Evolutionary conservation across 768 basidiomycete genomes (phyloP).

Genomic region (Polyporus arcularius): DNA sequence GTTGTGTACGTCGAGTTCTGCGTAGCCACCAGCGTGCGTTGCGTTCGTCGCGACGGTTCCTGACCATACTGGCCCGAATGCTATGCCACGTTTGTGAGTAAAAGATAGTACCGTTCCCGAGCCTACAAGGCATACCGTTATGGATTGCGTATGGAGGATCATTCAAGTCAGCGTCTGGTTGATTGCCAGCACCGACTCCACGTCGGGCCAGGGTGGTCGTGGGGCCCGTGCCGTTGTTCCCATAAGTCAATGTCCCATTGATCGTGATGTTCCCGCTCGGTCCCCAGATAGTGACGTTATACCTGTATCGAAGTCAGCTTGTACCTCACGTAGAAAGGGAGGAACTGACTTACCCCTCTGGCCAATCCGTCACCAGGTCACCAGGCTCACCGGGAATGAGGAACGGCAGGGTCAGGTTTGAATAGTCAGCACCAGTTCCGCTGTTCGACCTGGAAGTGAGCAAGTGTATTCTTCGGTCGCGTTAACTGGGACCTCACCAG

Average conservation of each 20-base stretch:
- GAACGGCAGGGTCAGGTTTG: conserved; percentile 55
- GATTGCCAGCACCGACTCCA: conserved; percentile 50
- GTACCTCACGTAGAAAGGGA: too few species aligned
- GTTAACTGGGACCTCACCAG: conserved; percentile 38
- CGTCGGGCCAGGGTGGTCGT: conserved; percentile 44
- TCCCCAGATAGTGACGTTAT: conserved; percentile 60
- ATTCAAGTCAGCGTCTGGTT: conserved; percentile 51
- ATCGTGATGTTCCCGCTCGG: conserved; percentile 76
- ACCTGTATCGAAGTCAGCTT: conserved; percentile 50
- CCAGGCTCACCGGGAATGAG: conserved; percentile 59
- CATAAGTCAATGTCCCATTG: conserved; percentile 62
- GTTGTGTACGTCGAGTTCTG: conserved; percentile 72
- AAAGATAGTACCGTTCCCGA: conserved; percentile 6
- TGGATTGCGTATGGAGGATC: conserved; percentile 69
- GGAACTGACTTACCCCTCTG: conserved; percentile 60
- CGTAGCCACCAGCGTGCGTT: conserved; percentile 60
- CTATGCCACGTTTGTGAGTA: neutral
- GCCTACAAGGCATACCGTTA: conserved; percentile 46
- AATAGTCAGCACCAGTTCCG: conserved; percentile 56
- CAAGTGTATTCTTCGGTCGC: too few species aligned
- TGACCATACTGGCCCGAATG: neutral
- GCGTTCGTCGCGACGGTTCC: conserved; percentile 72
- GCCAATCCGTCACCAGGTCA: conserved; percentile 54
- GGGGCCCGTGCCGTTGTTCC: conserved; percentile 46
- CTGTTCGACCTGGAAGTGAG: conserved; percentile 29